Conservation (phyloP, 768 basidiomycete genomes). For the Lactarius vividus region DNA sequence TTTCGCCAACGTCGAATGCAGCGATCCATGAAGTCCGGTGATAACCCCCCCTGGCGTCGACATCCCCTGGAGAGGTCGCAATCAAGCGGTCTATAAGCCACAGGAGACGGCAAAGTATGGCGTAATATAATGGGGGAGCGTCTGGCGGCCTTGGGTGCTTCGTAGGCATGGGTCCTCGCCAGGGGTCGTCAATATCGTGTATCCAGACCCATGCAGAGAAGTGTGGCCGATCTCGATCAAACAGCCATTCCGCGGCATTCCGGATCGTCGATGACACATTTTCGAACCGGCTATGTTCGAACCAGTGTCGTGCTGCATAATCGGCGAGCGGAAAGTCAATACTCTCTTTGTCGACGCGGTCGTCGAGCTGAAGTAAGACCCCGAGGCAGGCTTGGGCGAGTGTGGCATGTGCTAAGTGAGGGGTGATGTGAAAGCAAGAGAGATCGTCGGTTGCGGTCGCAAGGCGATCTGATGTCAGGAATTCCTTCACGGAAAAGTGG, state of each 20-base stretch:
- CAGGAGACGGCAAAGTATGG: background rate
- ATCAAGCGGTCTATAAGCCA: background rate
- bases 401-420: background rate
- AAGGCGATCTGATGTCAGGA: constrained; percentile 5
- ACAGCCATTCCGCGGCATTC: background rate
- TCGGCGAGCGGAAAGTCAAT: background rate
- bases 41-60: background rate
- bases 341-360: background rate
- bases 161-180: background rate
- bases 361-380: background rate
- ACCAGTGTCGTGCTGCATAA: constrained; percentile 7
- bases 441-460: background rate
- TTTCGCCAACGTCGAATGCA: background rate
- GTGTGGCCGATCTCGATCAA: background rate
- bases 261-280: background rate
- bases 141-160: background rate
- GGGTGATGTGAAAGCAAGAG: background rate
- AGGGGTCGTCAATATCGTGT: background rate
- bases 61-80: background rate
- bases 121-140: constrained; percentile 7
- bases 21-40: background rate
- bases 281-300: background rate
- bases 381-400: background rate
- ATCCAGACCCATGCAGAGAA: constrained; percentile 5
- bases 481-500: constrained; percentile 4